A percentile compares a stretch with the other conserved stretches of the same genome.
Evolutionary conservation across 371 early-diverging fungal genomes (phyloP).

Genomic region (Mortierella sp.): DNA sequence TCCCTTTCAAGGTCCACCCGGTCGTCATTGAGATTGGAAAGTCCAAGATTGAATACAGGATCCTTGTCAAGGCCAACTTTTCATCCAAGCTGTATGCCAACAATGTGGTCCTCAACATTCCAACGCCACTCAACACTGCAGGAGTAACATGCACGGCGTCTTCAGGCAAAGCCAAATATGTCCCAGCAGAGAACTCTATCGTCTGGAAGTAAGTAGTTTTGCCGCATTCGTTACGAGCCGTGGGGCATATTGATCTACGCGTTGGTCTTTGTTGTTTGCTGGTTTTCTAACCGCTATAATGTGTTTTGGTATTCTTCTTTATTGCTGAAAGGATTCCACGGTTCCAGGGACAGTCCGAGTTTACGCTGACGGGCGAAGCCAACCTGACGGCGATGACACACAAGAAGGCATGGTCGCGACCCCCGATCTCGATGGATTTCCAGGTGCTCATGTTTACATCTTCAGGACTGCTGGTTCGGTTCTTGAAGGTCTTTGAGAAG

Average conservation of each 20-base stretch:
- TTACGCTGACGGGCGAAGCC: constrained; percentile 79
- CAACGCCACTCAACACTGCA: constrained; percentile 88
- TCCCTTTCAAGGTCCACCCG: constrained; percentile 90
- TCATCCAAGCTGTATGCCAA: constrained; percentile 84
- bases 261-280: neutral
- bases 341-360: constrained; percentile 89
- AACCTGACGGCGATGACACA: constrained; percentile 80
- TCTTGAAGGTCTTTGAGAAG: constrained; percentile 93
- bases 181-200: constrained; percentile 86
- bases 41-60: constrained; percentile 84
- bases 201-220: constrained; percentile 85
- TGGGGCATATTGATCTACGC: neutral
- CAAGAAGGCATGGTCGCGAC: constrained; percentile 89
- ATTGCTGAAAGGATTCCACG: constrained; percentile 74
- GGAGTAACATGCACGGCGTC: constrained; percentile 78
- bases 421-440: constrained; percentile 93
- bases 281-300: neutral
- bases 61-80: constrained; percentile 83
- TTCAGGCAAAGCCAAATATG: constrained; percentile 90
- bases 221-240: neutral
- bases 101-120: constrained; percentile 85
- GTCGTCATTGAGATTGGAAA: constrained; percentile 85
- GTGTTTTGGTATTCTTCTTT: neutral
- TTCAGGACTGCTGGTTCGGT: constrained; percentile 89
- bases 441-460: constrained; percentile 93